These are phyloP conservation scores for Xylaria sp. DNA, from an alignment of 2,329 filamentous ascomycete species.

Conservation along the genomic window DNA sequence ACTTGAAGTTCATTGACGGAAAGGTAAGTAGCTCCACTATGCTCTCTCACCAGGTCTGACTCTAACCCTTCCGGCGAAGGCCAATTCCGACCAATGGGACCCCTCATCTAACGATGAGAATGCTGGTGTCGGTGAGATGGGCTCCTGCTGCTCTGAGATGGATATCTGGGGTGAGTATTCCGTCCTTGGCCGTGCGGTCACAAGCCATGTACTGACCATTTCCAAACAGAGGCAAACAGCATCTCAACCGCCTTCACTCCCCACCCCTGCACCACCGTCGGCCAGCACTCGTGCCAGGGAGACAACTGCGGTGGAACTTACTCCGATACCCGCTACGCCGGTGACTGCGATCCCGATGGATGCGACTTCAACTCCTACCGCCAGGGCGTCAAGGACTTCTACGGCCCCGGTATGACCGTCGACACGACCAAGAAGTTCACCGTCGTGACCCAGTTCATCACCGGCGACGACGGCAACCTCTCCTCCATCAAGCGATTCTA, in stretches of 20 bases:
- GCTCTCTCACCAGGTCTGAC: background rate
- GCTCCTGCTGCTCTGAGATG: constrained; percentile 69
- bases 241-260: constrained; percentile 69
- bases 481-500: constrained; percentile 67
- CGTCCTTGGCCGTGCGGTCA: background rate
- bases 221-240: constrained; percentile 62
- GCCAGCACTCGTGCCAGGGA: constrained; percentile 59
- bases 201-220: constrained; percentile 9
- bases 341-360: constrained; percentile 71
- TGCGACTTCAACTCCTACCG: constrained; percentile 74
- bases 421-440: constrained; percentile 67
- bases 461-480: constrained; percentile 58
- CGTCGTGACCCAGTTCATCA: constrained; percentile 69
- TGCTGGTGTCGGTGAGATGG: constrained; percentile 60
- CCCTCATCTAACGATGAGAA: constrained; percentile 61
- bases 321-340: constrained; percentile 61
- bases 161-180: constrained; percentile 61
- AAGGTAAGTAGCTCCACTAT: constrained; percentile 38
- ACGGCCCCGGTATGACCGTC: constrained; percentile 65
- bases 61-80: constrained; percentile 36
- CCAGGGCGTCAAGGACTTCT: constrained; percentile 69
- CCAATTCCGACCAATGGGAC: constrained; percentile 59
- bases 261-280: constrained; percentile 64
- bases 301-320: constrained; percentile 61
- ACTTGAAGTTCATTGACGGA: constrained; percentile 65